Conservation (phyloP, 2,329 filamentous ascomycete genomes). For the Xylariaceae sp. region DNA sequence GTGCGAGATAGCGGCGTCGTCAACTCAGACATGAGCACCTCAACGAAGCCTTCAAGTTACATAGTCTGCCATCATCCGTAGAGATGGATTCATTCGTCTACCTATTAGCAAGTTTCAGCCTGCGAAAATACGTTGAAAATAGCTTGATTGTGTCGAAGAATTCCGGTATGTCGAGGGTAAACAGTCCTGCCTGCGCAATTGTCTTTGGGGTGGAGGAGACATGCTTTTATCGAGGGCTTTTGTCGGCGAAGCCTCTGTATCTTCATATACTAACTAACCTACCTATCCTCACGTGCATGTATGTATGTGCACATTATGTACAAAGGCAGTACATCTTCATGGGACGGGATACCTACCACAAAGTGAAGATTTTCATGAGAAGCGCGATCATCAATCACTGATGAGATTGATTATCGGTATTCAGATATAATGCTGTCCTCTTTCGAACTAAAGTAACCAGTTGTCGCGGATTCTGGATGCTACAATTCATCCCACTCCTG, state of each 20-base stretch:
- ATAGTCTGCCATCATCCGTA: background rate
- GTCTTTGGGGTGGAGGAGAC: background rate
- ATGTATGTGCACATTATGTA: too few relatives aligned
- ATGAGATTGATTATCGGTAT: background rate
- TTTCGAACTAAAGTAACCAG: background rate
- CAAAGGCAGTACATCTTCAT: background rate
- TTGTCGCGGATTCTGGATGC: background rate
- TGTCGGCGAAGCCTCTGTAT: slow-evolving; percentile 16
- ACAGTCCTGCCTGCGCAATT: too few relatives aligned
- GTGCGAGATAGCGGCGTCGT: slow-evolving; percentile 16
- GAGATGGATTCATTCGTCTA: background rate
- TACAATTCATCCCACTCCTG: background rate
- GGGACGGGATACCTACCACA: background rate
- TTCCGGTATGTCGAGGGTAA: too few relatives aligned
- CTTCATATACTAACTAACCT: background rate
- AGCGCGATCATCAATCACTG: background rate
- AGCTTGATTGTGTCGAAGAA: background rate
- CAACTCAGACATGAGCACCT: background rate
- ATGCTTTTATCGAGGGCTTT: background rate
- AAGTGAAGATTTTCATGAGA: background rate
- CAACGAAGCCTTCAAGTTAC: background rate
- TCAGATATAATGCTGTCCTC: slow-evolving; percentile 1
- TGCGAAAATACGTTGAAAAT: background rate
- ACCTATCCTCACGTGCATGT: background rate
- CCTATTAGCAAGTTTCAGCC: background rate